phyloP scores from a whole-genome alignment of 306 rosid genomes.

The Cicer judaicum region DNA sequence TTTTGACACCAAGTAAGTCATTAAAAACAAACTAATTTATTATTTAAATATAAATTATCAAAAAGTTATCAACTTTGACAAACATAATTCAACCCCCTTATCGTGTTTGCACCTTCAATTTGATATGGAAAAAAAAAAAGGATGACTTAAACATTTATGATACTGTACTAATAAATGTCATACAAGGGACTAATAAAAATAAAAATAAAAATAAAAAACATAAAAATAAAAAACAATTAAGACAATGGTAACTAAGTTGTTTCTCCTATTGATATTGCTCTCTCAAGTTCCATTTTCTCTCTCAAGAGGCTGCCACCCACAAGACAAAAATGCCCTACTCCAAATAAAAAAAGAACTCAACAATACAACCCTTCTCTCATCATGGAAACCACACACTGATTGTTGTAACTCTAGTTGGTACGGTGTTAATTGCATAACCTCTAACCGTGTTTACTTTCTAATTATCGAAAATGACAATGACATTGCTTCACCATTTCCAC shows the following conservation, averaged over 20 bases:
- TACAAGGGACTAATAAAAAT: too few species aligned
- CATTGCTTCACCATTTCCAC: conserved; percentile 52
- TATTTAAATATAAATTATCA: too few species aligned
- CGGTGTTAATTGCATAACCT: neutral
- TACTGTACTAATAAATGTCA: too few species aligned
- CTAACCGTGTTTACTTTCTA: conserved; percentile 49
- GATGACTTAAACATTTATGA: too few species aligned
- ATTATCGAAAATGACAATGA: conserved; percentile 28
- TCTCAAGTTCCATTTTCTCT: neutral
- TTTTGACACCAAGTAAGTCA: too few species aligned
- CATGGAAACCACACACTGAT: conserved; percentile 7
- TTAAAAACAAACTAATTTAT: too few species aligned
- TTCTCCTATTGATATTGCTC: neutral
- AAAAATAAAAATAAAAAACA: neutral
- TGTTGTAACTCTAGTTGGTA: conserved; percentile 43
- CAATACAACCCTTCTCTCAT: neutral
- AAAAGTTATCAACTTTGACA: too few species aligned
- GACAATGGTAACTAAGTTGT: neutral
- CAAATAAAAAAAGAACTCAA: conserved; percentile 25
- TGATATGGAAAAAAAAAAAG: too few species aligned
- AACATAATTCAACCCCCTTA: too few species aligned
- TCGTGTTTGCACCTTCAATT: too few species aligned
- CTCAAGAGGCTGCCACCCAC: conserved; percentile 8
- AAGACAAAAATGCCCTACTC: conserved; percentile 21
- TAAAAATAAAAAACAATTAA: neutral